Percentiles rank a stretch among this genome's conserved stretches.
Evolutionary conservation across 2,329 filamentous ascomycete species (phyloP).

Genomic region (Claviceps spartinae): DNA sequence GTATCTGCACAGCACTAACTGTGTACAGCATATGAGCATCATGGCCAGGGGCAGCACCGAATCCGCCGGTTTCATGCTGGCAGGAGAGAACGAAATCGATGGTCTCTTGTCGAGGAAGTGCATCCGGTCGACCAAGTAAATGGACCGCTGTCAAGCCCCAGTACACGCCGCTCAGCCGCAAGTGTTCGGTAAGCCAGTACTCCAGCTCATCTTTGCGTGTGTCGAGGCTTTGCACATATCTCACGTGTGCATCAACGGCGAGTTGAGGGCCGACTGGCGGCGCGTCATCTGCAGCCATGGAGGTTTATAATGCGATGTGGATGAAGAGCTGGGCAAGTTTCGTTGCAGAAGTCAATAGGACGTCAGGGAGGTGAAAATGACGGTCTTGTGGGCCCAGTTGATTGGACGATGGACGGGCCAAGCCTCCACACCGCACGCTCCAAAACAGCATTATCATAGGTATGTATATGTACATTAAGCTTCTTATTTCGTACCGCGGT

Average conservation of each 20-base stretch:
- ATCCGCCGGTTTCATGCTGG: slow-evolving; percentile 76
- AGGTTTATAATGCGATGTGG: slow-evolving; percentile 3
- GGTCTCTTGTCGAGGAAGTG: slow-evolving; percentile 64
- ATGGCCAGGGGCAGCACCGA: slow-evolving; percentile 85
- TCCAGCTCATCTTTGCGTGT: slow-evolving; percentile 87
- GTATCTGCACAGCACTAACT: slow-evolving; percentile 84
- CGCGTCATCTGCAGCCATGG: slow-evolving; percentile 16
- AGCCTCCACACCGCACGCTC: too few species aligned
- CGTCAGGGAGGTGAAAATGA: neutral
- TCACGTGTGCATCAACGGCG: slow-evolving; percentile 54
- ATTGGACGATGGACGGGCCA: neutral
- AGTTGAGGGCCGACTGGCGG: slow-evolving; percentile 29
- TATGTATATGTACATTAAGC: too few species aligned
- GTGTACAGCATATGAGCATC: slow-evolving; percentile 96
- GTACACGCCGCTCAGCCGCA: slow-evolving; percentile 90
- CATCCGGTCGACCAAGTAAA: slow-evolving; percentile 68
- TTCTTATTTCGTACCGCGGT: too few species aligned
- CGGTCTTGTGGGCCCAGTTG: neutral
- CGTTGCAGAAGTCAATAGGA: neutral
- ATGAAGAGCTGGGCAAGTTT: neutral
- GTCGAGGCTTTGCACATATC: slow-evolving; percentile 87
- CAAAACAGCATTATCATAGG: too few species aligned
- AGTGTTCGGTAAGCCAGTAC: slow-evolving; percentile 95
- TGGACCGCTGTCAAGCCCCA: slow-evolving; percentile 89
- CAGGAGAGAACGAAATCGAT: slow-evolving; percentile 95